phyloP scores from a whole-genome alignment of 208 protist genomes.

The Leishmania tropica region DNA sequence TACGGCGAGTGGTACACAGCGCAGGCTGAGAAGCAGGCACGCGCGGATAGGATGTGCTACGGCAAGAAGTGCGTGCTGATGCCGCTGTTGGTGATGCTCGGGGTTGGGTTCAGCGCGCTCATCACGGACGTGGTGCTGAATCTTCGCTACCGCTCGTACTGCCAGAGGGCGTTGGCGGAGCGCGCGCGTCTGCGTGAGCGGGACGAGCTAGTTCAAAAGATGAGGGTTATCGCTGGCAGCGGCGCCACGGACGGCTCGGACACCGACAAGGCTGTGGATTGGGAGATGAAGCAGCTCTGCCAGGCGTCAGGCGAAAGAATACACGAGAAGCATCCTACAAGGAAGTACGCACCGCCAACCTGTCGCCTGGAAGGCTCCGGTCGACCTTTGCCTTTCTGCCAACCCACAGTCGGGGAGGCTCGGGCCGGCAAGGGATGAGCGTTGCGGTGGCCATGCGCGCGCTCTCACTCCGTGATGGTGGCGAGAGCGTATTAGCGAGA shows the following conservation, averaged over 20 bases:
- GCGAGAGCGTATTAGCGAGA: background rate
- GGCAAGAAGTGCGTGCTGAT: conserved; percentile 51
- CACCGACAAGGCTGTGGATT: background rate
- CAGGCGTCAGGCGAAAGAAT: background rate
- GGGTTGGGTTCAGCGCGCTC: conserved; percentile 29
- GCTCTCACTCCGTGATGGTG: background rate
- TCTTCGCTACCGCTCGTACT: conserved; percentile 45
- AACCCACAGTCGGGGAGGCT: background rate
- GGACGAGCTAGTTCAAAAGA: background rate
- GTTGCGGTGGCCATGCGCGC: background rate
- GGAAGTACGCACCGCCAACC: no score
- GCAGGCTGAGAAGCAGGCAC: conserved; percentile 52
- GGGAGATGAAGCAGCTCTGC: background rate
- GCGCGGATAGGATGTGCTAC: conserved; percentile 34
- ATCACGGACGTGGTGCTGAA: conserved; percentile 37
- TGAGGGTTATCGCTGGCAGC: background rate
- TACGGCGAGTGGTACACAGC: conserved; percentile 77
- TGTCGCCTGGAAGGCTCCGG: background rate
- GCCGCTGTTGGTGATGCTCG: conserved; percentile 47
- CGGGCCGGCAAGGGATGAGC: background rate
- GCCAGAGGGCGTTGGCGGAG: conserved; percentile 43
- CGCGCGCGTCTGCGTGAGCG: conserved; percentile 42
- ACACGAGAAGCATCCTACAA: background rate
- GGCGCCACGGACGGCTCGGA: background rate
- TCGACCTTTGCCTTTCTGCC: background rate